Percentiles rank a stretch among this genome's conserved stretches.
Conservation (phyloP, 2,329 filamentous ascomycete genomes). For the Geosmithia putterillii region DNA sequence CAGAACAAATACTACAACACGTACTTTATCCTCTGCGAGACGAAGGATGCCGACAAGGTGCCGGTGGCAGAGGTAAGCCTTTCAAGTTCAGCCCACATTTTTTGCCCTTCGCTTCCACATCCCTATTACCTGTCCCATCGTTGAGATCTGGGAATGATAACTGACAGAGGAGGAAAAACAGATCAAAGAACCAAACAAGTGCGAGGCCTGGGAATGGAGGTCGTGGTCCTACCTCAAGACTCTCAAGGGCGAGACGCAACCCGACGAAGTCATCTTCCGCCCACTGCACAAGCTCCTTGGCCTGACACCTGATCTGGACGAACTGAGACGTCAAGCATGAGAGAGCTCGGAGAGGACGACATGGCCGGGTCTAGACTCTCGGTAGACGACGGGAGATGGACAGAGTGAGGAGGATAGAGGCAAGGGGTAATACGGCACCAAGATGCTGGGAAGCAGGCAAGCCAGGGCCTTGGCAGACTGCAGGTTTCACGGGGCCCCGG, state of each 20-base stretch:
- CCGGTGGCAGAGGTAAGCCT: conserved; percentile 40
- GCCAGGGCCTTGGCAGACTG: too few relatives aligned
- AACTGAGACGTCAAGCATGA: conserved; percentile 6
- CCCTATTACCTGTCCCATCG: not conserved
- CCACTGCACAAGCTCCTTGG: conserved; percentile 18
- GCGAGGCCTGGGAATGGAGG: conserved; percentile 36
- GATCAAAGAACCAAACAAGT: conserved; percentile 37
- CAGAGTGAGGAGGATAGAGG: not conserved
- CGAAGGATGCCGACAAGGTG: conserved; percentile 23
- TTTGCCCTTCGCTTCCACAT: not conserved
- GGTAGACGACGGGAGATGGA: not conserved
- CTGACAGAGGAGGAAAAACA: not conserved
- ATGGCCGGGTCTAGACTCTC: not conserved
- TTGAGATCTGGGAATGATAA: not conserved
- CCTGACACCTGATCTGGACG: conserved; percentile 8
- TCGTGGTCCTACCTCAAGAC: conserved; percentile 27
- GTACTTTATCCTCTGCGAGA: conserved; percentile 47
- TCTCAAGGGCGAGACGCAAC: conserved; percentile 9
- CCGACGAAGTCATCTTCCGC: conserved; percentile 15
- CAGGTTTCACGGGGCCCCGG: too few relatives aligned
- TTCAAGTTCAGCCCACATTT: not conserved
- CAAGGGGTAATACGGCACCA: too few relatives aligned
- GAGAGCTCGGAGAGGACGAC: not conserved
- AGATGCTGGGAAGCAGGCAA: too few relatives aligned
- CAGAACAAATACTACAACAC: conserved; percentile 65